These are phyloP conservation scores for Rhodotorula glutinis DNA, from an alignment of 1,284 basidiomycete species.

Conservation along the genomic window DNA sequence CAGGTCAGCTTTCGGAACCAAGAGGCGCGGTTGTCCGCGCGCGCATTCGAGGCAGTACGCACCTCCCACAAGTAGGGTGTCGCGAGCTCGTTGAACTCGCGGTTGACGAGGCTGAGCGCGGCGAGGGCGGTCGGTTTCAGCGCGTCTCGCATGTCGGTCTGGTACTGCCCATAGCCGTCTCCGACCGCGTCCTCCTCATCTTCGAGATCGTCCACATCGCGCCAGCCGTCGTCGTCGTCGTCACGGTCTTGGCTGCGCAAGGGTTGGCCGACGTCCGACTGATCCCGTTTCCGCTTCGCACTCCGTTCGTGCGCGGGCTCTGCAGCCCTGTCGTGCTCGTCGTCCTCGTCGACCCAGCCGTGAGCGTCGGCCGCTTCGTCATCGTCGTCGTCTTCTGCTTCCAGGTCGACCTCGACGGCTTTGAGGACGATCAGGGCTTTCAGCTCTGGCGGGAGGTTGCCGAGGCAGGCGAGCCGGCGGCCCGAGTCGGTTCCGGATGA, in stretches of 20 bases:
- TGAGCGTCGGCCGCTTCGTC: conserved; percentile 4
- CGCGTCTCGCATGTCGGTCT: background rate
- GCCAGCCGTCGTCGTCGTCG: conserved; percentile 7
- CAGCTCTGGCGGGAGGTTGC: conserved; percentile 30
- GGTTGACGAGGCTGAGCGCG: conserved; percentile 21
- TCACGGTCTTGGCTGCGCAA: background rate
- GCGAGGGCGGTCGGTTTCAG: conserved; percentile 1
- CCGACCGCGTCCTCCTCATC: background rate
- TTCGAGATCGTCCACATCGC: conserved; percentile 3
- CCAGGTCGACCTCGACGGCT: conserved; percentile 5
- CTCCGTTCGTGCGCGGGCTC: too few relatives aligned
- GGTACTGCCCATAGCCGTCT: background rate
- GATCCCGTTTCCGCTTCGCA: background rate
- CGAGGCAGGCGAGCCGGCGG: conserved; percentile 16
- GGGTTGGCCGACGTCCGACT: background rate
- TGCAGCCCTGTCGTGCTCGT: too few relatives aligned
- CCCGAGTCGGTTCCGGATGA: too few relatives aligned
- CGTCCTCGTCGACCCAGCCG: background rate
- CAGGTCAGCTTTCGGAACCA: too few relatives aligned
- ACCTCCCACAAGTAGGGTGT: conserved; percentile 25
- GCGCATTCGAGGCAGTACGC: background rate
- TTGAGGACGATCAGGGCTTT: conserved; percentile 33
- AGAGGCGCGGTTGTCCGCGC: background rate
- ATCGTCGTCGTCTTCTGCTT: background rate
- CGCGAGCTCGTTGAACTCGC: conserved; percentile 27